Evolutionary conservation across 2,329 filamentous ascomycete genomes (phyloP).

Genomic region (Microdochium nivale): DNA sequence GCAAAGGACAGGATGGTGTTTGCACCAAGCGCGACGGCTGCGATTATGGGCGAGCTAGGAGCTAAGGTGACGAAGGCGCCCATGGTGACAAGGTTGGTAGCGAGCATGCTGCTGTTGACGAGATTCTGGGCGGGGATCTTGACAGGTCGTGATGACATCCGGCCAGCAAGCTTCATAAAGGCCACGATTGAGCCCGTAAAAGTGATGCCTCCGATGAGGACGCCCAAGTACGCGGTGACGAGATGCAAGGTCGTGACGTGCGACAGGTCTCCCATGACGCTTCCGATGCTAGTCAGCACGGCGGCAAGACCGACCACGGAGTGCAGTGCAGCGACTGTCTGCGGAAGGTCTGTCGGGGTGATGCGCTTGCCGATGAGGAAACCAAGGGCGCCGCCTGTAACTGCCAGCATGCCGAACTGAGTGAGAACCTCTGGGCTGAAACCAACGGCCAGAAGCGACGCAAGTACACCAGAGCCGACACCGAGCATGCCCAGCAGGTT

Average conservation of each 20-base stretch:
- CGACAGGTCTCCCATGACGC: constrained; percentile 65
- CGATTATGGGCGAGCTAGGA: constrained; percentile 69
- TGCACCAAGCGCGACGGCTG: constrained; percentile 66
- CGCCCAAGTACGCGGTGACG: constrained; percentile 78
- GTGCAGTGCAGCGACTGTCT: constrained; percentile 82
- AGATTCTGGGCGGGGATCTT: constrained; percentile 66
- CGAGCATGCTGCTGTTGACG: constrained; percentile 66
- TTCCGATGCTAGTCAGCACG: constrained; percentile 80
- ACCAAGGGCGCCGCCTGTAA: constrained; percentile 57
- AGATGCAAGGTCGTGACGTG: constrained; percentile 72
- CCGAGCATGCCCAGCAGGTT: constrained; percentile 83
- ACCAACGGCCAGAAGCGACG: constrained; percentile 72
- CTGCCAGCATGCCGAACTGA: constrained; percentile 71
- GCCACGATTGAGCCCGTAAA: constrained; percentile 89
- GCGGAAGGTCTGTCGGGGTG: constrained; percentile 78
- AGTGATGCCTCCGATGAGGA: constrained; percentile 79
- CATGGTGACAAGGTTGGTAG: constrained; percentile 74
- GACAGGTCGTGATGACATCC: constrained; percentile 70
- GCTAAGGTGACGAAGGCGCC: constrained; percentile 75
- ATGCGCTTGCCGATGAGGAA: constrained; percentile 77
- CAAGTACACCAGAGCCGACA: constrained; percentile 73
- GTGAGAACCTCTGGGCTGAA: constrained; percentile 71
- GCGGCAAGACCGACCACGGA: constrained; percentile 85
- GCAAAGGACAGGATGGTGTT: constrained; percentile 73
- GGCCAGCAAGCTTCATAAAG: constrained; percentile 77